Percentiles rank a stretch among this genome's conserved stretches.
Conservation (phyloP, 345 rosid genomes). For the Gossypium australe region DNA sequence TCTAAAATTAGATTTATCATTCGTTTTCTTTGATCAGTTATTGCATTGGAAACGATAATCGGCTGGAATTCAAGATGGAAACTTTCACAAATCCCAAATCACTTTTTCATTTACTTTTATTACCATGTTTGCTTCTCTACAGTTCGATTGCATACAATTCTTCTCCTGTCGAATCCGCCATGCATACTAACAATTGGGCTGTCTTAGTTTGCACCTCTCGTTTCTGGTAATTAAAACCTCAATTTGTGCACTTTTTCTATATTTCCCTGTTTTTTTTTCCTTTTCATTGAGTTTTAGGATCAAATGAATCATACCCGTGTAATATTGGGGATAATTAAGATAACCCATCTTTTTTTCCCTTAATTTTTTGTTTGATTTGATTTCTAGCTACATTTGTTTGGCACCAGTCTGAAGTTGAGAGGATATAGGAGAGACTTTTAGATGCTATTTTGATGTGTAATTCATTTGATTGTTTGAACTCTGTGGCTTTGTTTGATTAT, state of each 20-base stretch:
- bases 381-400: neutral
- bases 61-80: conserved; percentile 15
- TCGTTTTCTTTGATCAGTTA: neutral
- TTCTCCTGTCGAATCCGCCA: conserved; percentile 57
- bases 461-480: neutral
- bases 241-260: neutral
- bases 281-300: neutral
- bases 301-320: neutral
- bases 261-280: neutral
- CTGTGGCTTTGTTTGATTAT: neutral
- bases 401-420: neutral
- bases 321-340: neutral
- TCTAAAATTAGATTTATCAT: neutral
- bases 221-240: conserved; percentile 55
- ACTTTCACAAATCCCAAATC: neutral
- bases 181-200: conserved; percentile 98
- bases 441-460: neutral
- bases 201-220: conserved; percentile 98
- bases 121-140: conserved; percentile 25
- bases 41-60: neutral
- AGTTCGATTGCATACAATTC: conserved; percentile 26
- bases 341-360: neutral
- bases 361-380: neutral
- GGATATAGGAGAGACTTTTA: neutral
- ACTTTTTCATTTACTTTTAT: conserved; percentile 3